These are phyloP conservation scores for Wickerhamomyces sp. DNA, from an alignment of 1,139 yeast species.

Conservation along the genomic window DNA sequence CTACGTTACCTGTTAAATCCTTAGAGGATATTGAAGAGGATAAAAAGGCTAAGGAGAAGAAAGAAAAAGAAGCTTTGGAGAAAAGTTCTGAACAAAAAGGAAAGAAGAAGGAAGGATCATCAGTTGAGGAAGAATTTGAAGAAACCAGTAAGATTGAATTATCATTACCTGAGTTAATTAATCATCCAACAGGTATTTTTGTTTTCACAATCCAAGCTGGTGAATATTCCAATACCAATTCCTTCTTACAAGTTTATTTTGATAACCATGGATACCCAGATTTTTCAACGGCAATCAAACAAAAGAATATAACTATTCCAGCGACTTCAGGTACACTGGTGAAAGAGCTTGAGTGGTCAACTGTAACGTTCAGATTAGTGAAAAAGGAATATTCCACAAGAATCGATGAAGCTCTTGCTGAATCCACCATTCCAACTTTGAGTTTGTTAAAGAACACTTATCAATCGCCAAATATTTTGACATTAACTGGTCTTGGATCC, in stretches of 20 bases:
- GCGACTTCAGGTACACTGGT: slow-evolving; percentile 70
- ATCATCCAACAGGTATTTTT: slow-evolving; percentile 71
- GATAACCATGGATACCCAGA: slow-evolving; percentile 69
- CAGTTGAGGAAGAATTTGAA: slow-evolving; percentile 35
- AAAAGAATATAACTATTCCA: slow-evolving; percentile 41
- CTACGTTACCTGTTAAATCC: slow-evolving; percentile 71
- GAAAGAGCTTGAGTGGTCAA: slow-evolving; percentile 74
- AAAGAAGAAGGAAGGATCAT: slow-evolving; percentile 27
- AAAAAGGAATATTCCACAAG: slow-evolving; percentile 50
- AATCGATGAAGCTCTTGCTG: slow-evolving; percentile 57
- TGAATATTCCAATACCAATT: slow-evolving; percentile 45
- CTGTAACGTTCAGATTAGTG: slow-evolving; percentile 55
- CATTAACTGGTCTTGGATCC: slow-evolving; percentile 43
- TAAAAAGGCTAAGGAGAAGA: slow-evolving; percentile 37
- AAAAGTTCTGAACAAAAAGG: slow-evolving; percentile 24
- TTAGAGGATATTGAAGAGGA: slow-evolving; percentile 67
- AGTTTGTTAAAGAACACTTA: slow-evolving; percentile 67
- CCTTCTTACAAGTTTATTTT: slow-evolving; percentile 67
- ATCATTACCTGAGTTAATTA: slow-evolving; percentile 56
- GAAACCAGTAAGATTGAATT: slow-evolving; percentile 50
- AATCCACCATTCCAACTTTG: slow-evolving; percentile 60
- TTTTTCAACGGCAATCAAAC: slow-evolving; percentile 46
- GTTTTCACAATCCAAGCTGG: slow-evolving; percentile 64
- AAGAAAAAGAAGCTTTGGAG: slow-evolving; percentile 28
- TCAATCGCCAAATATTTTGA: slow-evolving; percentile 51